Evolutionary conservation across 805 yeast species (phyloP).

Genomic region (Cyberlindnera mrakii): DNA sequence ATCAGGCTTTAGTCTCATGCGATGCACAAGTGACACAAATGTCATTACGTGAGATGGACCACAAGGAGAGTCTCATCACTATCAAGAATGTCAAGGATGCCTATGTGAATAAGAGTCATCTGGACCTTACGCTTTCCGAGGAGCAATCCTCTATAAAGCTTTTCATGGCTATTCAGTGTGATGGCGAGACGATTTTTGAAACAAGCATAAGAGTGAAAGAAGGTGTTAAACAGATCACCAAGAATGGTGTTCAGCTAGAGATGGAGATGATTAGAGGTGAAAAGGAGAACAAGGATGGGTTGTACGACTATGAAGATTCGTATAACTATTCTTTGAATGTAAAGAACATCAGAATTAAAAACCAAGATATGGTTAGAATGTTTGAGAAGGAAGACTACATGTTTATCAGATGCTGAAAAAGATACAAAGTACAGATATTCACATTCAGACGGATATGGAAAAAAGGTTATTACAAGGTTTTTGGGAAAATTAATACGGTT

Average conservation of each 20-base stretch:
- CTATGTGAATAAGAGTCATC: constrained; percentile 1
- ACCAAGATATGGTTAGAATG: constrained; percentile 1
- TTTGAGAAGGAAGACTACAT: constrained; percentile 2
- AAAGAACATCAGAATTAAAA: neutral
- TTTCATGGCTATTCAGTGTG: neutral
- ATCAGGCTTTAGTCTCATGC: neutral
- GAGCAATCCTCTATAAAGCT: constrained; percentile 2
- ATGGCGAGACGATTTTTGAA: neutral
- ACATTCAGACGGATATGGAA: neutral
- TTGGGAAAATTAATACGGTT: too few relatives aligned
- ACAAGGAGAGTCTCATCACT: neutral
- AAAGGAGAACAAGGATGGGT: constrained; percentile 1
- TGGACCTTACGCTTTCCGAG: neutral
- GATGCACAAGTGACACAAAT: neutral
- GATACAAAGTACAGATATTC: too few relatives aligned
- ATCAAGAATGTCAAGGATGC: constrained; percentile 1
- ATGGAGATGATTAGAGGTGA: neutral
- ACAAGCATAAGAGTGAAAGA: neutral
- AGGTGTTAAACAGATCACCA: neutral
- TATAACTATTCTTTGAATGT: neutral
- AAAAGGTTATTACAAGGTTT: neutral
- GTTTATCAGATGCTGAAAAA: constrained; percentile 1
- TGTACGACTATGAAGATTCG: neutral
- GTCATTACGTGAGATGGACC: neutral
- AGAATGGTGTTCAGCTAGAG: neutral